Evolutionary conservation across 2,329 filamentous ascomycete genomes (phyloP), one percentile per base, ranked within the genome.

Genomic region (Cercospora sojina): DNA sequence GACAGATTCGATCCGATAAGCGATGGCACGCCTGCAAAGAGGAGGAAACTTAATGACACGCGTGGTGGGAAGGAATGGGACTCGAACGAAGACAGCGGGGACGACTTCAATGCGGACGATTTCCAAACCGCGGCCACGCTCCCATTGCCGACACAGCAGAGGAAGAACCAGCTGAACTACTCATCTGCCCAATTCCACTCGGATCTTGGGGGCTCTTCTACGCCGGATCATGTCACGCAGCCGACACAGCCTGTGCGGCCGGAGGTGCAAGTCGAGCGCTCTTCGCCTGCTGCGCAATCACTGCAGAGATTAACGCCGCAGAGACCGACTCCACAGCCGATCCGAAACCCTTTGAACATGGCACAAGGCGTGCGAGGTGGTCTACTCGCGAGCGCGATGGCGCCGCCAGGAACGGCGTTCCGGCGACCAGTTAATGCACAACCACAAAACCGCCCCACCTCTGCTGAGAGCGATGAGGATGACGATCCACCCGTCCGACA

Each of bases 261-360:
- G 3, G 72, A 76, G 59, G 82, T 97, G 64, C 93, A 97, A 77
- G 93, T 97, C 3, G 89, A 90, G 31, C 91, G 92, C n/a, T 97
- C 93, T 3, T 97, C 94, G 0, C 93, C 70, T 10, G 61, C 62
- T 13, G 67, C 59, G 59, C 66, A 86, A 13, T 75, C 81, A 38
- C 77, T 80, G n/a, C 77, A 79, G 38, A 77, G 76, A 23, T 62
- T 68, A 12, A 62, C 62, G 38, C 77, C 80, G n/a, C 77, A 79
- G 38, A 77, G 76, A 20, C 64, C 69, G 13, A 62, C 62, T 43
- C 70, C 71, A 23, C 35, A 69, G 32, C 70, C 74, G 7, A 67
- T 70, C 8, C 62, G 49, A 3, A 62, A 62, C 32, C 60, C 60
- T 29, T 16, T 62, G 13, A 62, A 49, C 5, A 20, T 27, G n/a